These are phyloP conservation scores for Lachancea cidri DNA, from an alignment of 805 yeast species.

Conservation along the genomic window DNA sequence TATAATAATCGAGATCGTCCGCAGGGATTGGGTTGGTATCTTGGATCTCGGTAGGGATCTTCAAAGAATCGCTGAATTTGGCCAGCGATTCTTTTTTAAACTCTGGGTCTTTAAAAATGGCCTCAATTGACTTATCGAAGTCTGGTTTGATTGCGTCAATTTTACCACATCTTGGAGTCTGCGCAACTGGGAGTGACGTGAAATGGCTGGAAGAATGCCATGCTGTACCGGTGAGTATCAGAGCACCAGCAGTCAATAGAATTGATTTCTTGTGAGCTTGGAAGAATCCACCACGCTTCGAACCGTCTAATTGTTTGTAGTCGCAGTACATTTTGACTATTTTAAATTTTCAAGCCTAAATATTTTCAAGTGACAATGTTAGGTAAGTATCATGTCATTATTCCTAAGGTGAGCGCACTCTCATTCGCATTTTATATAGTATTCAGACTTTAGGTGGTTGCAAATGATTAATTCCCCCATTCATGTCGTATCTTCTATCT, in stretches of 20 bases:
- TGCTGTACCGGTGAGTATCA: conserved; percentile 7
- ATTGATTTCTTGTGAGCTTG: conserved; percentile 6
- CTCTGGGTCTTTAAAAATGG: conserved; percentile 29
- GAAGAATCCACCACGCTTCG: not conserved
- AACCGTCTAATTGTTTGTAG: not conserved
- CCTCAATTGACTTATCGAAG: conserved; percentile 19
- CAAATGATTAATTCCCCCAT: no score
- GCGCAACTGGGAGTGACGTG: not conserved
- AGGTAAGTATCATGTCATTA: no score
- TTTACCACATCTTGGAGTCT: conserved; percentile 12
- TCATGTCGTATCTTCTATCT: no score
- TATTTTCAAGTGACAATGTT: no score
- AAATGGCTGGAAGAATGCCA: conserved; percentile 1
- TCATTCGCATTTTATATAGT: no score
- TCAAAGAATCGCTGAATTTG: conserved; percentile 52
- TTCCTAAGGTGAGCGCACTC: no score
- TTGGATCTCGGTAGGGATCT: conserved; percentile 56
- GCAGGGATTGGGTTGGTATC: conserved; percentile 44
- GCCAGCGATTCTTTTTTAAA: conserved; percentile 37
- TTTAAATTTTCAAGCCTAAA: no score
- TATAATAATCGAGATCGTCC: conserved; percentile 39
- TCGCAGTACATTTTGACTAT: not conserved
- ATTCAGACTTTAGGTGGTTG: no score
- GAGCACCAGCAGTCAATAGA: conserved; percentile 7
- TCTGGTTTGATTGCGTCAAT: conserved; percentile 24